phyloP scores from a whole-genome alignment of 495 filamentous ascomycete genomes.

The Podospora pseudopauciseta region DNA sequence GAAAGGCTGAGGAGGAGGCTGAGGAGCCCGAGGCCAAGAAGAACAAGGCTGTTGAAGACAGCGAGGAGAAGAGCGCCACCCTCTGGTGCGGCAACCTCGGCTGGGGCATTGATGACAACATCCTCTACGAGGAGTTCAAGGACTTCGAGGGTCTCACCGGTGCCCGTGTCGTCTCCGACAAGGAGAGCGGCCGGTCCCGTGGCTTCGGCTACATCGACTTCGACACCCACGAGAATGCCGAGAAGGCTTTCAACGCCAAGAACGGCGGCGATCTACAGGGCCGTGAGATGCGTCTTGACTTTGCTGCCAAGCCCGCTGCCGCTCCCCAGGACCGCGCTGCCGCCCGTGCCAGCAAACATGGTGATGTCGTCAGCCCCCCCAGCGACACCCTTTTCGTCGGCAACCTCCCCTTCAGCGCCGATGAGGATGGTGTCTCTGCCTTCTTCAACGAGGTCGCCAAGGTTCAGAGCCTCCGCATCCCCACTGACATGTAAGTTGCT shows the following conservation, averaged over 20 bases:
- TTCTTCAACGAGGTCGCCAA: slow-evolving; percentile 68
- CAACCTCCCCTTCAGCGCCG: slow-evolving; percentile 82
- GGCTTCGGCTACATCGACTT: slow-evolving; percentile 98
- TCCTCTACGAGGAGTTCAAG: slow-evolving; percentile 82
- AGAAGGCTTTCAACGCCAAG: slow-evolving; percentile 76
- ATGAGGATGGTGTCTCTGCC: slow-evolving; percentile 69
- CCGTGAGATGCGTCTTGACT: slow-evolving; percentile 85
- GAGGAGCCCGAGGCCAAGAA: slow-evolving; percentile 66
- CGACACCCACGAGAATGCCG: slow-evolving; percentile 60
- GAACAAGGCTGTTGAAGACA: slow-evolving; percentile 60
- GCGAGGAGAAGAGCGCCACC: slow-evolving; percentile 52
- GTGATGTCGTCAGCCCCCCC: slow-evolving; percentile 69
- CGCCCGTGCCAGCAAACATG: slow-evolving; percentile 69
- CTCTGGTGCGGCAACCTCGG: slow-evolving; percentile 93
- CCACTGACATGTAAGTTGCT: slow-evolving; percentile 68
- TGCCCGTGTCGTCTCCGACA: slow-evolving; percentile 80
- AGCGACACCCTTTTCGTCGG: slow-evolving; percentile 90
- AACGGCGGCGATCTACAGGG: slow-evolving; percentile 77
- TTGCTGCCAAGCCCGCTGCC: slow-evolving; percentile 65
- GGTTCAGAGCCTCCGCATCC: slow-evolving; percentile 78
- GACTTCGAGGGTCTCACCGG: slow-evolving; percentile 71
- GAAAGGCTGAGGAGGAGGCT: slow-evolving; percentile 60
- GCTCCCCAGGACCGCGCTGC: slow-evolving; percentile 55
- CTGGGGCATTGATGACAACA: slow-evolving; percentile 92
- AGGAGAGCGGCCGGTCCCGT: slow-evolving; percentile 76